Evolutionary conservation across 108 stramenopile genomes (phyloP).

Genomic region (Nitzschia palea): DNA sequence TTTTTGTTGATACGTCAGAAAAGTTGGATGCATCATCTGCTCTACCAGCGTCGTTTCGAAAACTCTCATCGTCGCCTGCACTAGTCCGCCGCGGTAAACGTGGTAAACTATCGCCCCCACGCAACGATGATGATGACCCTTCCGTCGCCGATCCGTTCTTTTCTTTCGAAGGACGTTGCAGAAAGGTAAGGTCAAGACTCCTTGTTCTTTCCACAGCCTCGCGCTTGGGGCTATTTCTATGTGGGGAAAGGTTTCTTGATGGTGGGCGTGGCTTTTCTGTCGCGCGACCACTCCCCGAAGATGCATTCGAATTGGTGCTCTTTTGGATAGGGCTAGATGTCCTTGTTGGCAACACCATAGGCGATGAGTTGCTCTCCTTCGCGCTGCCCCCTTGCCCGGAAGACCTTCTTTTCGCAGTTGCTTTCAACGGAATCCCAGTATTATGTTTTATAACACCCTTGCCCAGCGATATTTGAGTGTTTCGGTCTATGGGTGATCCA

Average conservation of each 20-base stretch:
- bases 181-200: background rate
- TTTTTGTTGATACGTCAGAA: constrained; percentile 5
- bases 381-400: background rate
- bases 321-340: background rate
- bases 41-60: constrained; percentile 7
- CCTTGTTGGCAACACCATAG: background rate
- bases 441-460: background rate
- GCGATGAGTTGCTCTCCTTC: background rate
- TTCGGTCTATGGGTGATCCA: background rate
- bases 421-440: background rate
- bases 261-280: background rate
- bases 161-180: background rate
- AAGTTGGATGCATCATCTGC: constrained; percentile 8
- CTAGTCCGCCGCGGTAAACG: constrained; percentile 13
- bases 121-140: constrained; percentile 12
- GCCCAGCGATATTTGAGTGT: background rate
- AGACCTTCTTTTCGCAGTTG: background rate
- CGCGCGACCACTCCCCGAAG: background rate
- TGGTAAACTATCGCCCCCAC: constrained; percentile 22
- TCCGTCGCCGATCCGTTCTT: background rate
- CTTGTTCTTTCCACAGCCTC: constrained; percentile 1
- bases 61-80: background rate
- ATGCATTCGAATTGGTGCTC: background rate
- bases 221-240: background rate
- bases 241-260: background rate